Percentiles rank a stretch among this genome's conserved stretches.
phyloP scores from a whole-genome alignment of 1,139 yeast genomes.

The Wickerhamomyces sp. region DNA sequence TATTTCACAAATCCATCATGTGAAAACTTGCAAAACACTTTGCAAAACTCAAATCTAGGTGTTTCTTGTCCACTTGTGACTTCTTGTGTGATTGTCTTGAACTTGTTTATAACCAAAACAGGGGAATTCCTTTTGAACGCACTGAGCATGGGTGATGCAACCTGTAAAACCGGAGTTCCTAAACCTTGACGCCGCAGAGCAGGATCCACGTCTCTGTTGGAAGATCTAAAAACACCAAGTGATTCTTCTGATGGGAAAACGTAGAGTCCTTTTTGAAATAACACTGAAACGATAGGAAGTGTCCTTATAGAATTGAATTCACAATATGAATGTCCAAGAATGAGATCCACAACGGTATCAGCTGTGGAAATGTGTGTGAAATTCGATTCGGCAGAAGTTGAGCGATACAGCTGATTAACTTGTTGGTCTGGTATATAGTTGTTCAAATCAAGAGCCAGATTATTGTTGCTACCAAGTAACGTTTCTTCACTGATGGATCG shows the following conservation, averaged over 20 bases:
- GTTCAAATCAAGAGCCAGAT: not conserved
- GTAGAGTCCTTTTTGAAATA: conserved; percentile 26
- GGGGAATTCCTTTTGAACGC: conserved; percentile 25
- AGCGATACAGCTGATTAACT: conserved; percentile 1
- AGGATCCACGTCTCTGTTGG: conserved; percentile 23
- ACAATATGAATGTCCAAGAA: conserved; percentile 17
- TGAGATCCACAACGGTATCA: conserved; percentile 19
- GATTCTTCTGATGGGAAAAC: conserved; percentile 28
- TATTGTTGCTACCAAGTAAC: not conserved
- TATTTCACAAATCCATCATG: conserved; percentile 15
- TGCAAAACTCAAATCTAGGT: conserved; percentile 17
- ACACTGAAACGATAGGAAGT: conserved; percentile 27
- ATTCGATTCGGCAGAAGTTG: conserved; percentile 4
- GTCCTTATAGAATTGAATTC: conserved; percentile 24
- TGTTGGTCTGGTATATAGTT: conserved; percentile 2
- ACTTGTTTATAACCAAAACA: conserved; percentile 26
- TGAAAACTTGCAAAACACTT: conserved; percentile 15
- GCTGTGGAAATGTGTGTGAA: conserved; percentile 7
- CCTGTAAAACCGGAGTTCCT: conserved; percentile 31
- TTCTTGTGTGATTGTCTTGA: conserved; percentile 12
- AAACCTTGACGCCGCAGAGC: conserved; percentile 17
- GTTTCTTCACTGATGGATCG: conserved; percentile 9
- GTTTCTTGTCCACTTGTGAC: conserved; percentile 2
- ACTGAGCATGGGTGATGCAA: conserved; percentile 23
- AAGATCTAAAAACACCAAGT: conserved; percentile 21